phyloP scores from a whole-genome alignment of 192 early-diverging fungal genomes.

The Ambispora gerdemannii region DNA sequence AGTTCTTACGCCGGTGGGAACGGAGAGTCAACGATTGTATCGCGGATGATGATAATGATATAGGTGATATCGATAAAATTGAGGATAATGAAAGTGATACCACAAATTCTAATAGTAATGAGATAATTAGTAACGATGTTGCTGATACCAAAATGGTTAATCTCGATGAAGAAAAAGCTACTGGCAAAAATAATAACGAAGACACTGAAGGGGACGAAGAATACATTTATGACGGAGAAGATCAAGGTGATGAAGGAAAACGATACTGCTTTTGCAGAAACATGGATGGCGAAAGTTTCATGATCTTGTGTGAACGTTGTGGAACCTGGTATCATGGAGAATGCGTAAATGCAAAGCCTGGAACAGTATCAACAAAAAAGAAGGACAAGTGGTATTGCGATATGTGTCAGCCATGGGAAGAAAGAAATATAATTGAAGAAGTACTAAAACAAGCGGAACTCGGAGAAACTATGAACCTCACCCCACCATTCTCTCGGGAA shows the following conservation, averaged over 20 bases:
- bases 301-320: conserved; percentile 68
- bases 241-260: background rate
- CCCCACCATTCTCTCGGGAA: background rate
- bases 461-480: background rate
- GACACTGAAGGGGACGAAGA: background rate
- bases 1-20: background rate
- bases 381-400: background rate
- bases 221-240: background rate
- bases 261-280: conserved; percentile 62
- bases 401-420: background rate
- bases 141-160: background rate
- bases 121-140: background rate
- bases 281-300: conserved; percentile 55
- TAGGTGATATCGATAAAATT: too few relatives aligned
- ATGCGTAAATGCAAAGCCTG: conserved; percentile 47
- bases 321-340: conserved; percentile 65
- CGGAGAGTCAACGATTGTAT: background rate
- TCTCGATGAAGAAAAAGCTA: background rate
- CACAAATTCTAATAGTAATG: background rate
- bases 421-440: background rate
- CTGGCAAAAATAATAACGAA: too few relatives aligned
- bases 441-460: background rate
- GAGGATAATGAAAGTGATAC: background rate
- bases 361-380: conserved; percentile 1
- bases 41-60: too few relatives aligned